Percentiles rank a stretch among this genome's conserved stretches.
Evolutionary conservation across 352 stramenopile genomes (phyloP).

Genomic region (Globisporangium parvum): DNA sequence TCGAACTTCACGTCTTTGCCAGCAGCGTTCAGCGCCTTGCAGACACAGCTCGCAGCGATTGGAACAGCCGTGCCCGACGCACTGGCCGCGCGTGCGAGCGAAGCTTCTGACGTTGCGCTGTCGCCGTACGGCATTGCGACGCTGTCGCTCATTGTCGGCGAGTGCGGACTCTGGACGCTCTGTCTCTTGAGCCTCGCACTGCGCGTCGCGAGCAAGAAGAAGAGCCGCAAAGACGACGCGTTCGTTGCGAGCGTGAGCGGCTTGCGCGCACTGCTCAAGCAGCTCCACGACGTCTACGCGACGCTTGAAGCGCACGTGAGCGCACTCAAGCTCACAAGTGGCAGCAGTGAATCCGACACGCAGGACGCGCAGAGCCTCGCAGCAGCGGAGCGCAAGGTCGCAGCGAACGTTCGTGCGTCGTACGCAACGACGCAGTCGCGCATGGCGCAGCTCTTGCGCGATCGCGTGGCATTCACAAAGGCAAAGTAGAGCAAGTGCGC

Average conservation of each 20-base stretch:
- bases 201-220: conserved; percentile 50
- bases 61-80: conserved; percentile 15
- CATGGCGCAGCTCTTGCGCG: conserved; percentile 27
- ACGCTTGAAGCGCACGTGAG: conserved; percentile 33
- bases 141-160: conserved; percentile 45
- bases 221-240: conserved; percentile 57
- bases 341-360: neutral
- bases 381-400: conserved; percentile 21
- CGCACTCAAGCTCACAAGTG: conserved; percentile 11
- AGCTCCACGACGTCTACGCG: conserved; percentile 43
- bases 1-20: conserved; percentile 5
- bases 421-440: conserved; percentile 30
- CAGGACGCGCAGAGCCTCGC: conserved; percentile 5
- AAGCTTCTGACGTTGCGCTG: conserved; percentile 12
- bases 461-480: conserved; percentile 17
- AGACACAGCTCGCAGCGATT: conserved; percentile 25
- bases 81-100: conserved; percentile 5
- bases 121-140: conserved; percentile 48
- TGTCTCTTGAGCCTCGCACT: conserved; percentile 37
- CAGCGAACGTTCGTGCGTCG: conserved; percentile 32
- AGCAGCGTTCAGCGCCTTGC: conserved; percentile 21
- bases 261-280: conserved; percentile 53
- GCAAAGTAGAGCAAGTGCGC: conserved; percentile 1
- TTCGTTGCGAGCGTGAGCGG: conserved; percentile 18
- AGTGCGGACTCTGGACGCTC: conserved; percentile 52